Conservation (phyloP, 352 stramenopile species). For the Pythium sp. region DNA sequence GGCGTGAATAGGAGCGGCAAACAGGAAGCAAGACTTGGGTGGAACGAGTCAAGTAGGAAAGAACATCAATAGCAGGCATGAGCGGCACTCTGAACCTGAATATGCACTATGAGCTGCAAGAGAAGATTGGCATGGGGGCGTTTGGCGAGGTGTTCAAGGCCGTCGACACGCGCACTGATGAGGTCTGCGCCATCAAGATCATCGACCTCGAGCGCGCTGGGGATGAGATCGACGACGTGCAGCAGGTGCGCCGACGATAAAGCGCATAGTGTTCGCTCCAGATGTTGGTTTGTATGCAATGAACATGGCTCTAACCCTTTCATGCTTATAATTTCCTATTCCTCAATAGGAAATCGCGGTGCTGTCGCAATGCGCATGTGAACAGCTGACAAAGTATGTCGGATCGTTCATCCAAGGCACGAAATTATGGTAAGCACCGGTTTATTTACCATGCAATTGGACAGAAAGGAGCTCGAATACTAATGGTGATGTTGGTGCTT, state of each 20-base stretch:
- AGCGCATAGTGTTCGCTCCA: neutral
- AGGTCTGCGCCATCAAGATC: slow-evolving; percentile 83
- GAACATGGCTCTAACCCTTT: neutral
- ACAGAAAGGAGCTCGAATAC: neutral
- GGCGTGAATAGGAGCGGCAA: neutral
- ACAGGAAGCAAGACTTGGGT: neutral
- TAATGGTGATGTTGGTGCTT: slow-evolving; percentile 1
- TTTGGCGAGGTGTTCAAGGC: slow-evolving; percentile 84
- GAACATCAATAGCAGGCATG: slow-evolving; percentile 22
- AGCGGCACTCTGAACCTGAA: slow-evolving; percentile 47
- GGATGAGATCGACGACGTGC: slow-evolving; percentile 86
- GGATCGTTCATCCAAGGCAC: slow-evolving; percentile 83
- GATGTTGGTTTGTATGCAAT: neutral
- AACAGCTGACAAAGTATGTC: slow-evolving; percentile 89
- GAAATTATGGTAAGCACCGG: slow-evolving; percentile 57
- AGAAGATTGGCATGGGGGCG: slow-evolving; percentile 77
- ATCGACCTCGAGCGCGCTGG: slow-evolving; percentile 81
- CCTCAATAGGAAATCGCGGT: slow-evolving; percentile 84
- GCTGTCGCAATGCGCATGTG: slow-evolving; percentile 85
- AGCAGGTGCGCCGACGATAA: slow-evolving; percentile 43
- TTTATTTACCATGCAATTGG: neutral
- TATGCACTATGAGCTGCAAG: slow-evolving; percentile 71
- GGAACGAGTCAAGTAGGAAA: neutral
- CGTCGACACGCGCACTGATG: slow-evolving; percentile 60
- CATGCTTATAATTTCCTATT: neutral